Evolutionary conservation across 176 grass and related monocot species (phyloP), one percentile per base, ranked within the genome.

Genomic region (Aegilops tauschii): DNA sequence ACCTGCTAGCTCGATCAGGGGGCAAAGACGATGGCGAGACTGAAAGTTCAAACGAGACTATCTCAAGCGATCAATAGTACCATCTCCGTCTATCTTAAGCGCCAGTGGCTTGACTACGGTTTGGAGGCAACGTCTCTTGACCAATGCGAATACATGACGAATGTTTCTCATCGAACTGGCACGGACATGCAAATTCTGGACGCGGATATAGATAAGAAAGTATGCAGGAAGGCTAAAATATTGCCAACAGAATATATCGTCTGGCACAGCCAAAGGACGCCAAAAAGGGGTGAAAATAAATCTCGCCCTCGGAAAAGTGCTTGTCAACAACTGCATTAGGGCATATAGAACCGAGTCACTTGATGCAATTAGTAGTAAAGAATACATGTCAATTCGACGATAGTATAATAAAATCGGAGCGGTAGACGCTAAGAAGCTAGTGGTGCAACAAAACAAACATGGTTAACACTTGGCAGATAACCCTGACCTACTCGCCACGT

Each of bases 401-500:
- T 14, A 17, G 49, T 6, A 52, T 17, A 17, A 52, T 52, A 17
- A 65, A 73, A 25, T 73, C 5, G 69, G 11, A 5, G 14, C 37
- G 44, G 11, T 73, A 16, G 61, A 13, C 29, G 3, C 44, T 47
- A 47, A 47, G 44, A 47, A 47, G 50, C 82, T 8, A 50, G 37
- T 75, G 13, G 32, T 54, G 61, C 61, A 54, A 77, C 61, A 29
- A 52, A 37, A 65, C 20, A 65, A 28, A 74, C 40, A 28, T 28
- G n/a, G 23, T 3, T 12, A 45, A 45, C 39, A 45, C 71, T 3
- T 4, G 28, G 44, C 71, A 14, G 35, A 83, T 30, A 83, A 71
- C 23, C 42, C 61, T 45, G n/a, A 77, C 14, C 88, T 58, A 58
- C 66, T 14, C 66, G 74, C 84, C 85, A 87, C 80, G 84, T 79